Percentiles rank a stretch among this genome's conserved stretches.
Evolutionary conservation across 371 early-diverging fungal genomes (phyloP).

Genomic region (Syncephalis fuscata): DNA sequence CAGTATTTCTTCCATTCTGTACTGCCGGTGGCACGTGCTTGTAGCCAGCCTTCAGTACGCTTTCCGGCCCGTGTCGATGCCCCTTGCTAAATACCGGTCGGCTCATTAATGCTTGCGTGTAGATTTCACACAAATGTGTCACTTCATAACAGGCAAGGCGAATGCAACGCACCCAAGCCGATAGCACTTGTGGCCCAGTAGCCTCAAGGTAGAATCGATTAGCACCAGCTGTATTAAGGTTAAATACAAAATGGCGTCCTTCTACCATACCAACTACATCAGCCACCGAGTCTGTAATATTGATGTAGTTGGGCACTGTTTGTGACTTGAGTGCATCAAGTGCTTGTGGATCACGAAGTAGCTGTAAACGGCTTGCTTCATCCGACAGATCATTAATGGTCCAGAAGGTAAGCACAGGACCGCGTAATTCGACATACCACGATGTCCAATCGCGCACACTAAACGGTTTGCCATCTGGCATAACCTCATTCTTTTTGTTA

Average conservation of each 20-base stretch:
- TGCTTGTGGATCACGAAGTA: no score
- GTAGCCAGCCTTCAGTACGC: slow-evolving; percentile 25
- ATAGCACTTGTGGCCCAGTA: slow-evolving; percentile 18
- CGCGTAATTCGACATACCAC: slow-evolving; percentile 51
- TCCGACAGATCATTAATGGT: slow-evolving; percentile 7
- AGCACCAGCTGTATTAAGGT: slow-evolving; percentile 29
- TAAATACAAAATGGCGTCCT: slow-evolving; percentile 17
- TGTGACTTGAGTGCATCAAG: slow-evolving; percentile 19
- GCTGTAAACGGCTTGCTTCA: slow-evolving; percentile 15
- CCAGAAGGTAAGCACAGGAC: slow-evolving; percentile 46
- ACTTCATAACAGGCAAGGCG: slow-evolving; percentile 60
- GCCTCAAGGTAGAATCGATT: slow-evolving; percentile 40
- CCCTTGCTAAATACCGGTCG: slow-evolving; percentile 17
- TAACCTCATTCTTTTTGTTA: slow-evolving; percentile 35
- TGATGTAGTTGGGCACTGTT: slow-evolving; percentile 36
- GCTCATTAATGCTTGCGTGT: slow-evolving; percentile 37
- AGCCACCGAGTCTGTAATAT: slow-evolving; percentile 35
- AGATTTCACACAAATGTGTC: slow-evolving; percentile 48
- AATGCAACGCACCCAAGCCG: slow-evolving; percentile 41
- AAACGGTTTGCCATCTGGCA: slow-evolving; percentile 30
- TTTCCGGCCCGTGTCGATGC: slow-evolving; percentile 11
- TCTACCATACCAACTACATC: slow-evolving; percentile 19
- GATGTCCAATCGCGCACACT: slow-evolving; percentile 29
- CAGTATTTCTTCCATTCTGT: slow-evolving; percentile 43
- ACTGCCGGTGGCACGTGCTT: slow-evolving; percentile 32